These are phyloP conservation scores for Zymoseptoria brevis DNA, from an alignment of 2,329 filamentous ascomycete species.

Conservation along the genomic window DNA sequence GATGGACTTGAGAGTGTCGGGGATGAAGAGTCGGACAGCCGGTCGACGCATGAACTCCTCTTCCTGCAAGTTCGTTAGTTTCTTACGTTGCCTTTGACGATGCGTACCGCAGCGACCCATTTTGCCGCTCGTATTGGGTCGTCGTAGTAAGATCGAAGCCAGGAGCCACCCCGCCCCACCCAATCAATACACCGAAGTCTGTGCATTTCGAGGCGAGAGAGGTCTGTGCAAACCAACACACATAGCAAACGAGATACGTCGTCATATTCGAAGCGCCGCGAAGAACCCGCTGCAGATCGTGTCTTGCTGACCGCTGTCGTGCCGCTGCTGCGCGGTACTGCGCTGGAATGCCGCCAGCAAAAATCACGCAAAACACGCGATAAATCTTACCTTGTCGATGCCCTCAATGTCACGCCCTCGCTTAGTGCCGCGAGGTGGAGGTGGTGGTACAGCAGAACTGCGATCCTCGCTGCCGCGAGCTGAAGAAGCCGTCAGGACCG, in stretches of 20 bases:
- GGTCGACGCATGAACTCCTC: constrained; percentile 77
- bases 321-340: not conserved
- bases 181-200: not conserved
- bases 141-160: not conserved
- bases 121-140: not conserved
- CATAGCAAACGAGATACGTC: not conserved
- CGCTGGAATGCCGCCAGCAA: not conserved
- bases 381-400: constrained; percentile 61
- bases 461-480: constrained; percentile 72
- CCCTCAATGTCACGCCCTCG: constrained; percentile 68
- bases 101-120: not conserved
- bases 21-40: constrained; percentile 76
- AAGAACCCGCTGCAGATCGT: not conserved
- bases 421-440: constrained; percentile 59
- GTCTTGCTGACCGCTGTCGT: not conserved
- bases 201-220: not conserved
- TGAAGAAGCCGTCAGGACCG: constrained; percentile 49
- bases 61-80: constrained; percentile 55
- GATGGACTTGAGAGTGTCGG: constrained; percentile 82
- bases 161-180: not conserved
- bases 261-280: not conserved
- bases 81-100: not conserved
- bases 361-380: not conserved
- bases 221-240: not conserved
- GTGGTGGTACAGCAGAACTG: constrained; percentile 49